These are phyloP conservation scores for Hyphopichia wangnamkhiaoensis DNA, from an alignment of 1,139 yeast genomes.

Conservation along the genomic window DNA sequence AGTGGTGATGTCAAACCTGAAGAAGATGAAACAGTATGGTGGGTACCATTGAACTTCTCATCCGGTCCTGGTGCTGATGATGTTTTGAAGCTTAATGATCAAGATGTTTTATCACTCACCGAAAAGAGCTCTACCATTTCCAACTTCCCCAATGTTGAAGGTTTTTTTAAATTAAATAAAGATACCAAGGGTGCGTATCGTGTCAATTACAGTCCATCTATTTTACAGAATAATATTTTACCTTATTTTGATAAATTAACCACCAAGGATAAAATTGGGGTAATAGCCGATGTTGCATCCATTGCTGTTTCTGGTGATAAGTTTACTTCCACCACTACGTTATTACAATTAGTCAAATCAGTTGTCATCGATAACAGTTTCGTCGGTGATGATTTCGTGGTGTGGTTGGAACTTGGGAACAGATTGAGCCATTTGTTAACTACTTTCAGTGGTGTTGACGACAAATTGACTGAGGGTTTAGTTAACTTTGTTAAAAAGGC, in stretches of 20 bases:
- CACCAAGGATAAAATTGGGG: conserved; percentile 63
- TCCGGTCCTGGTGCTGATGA: conserved; percentile 20
- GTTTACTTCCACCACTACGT: conserved; percentile 46
- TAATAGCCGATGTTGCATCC: conserved; percentile 63
- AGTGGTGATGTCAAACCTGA: conserved; percentile 78
- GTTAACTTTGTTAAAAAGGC: conserved; percentile 41
- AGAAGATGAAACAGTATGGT: conserved; percentile 73
- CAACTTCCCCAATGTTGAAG: conserved; percentile 17
- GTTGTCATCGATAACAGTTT: conserved; percentile 42
- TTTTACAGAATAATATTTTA: conserved; percentile 47
- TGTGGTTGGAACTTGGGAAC: conserved; percentile 63
- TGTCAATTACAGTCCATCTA: conserved; percentile 57
- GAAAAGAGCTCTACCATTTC: conserved; percentile 20
- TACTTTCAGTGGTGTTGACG: conserved; percentile 50
- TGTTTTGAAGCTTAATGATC: conserved; percentile 10
- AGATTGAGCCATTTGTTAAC: conserved; percentile 44
- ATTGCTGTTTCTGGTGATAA: conserved; percentile 62
- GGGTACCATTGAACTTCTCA: conserved; percentile 64
- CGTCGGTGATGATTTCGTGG: conserved; percentile 52
- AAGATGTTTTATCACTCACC: conserved; percentile 18
- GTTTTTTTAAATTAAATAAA: conserved; percentile 61
- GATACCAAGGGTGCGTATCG: conserved; percentile 67
- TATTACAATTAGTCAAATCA: conserved; percentile 44
- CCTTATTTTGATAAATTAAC: conserved; percentile 47
- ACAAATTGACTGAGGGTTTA: conserved; percentile 37